Base-by-base conservation (phyloP, 2,329 filamentous ascomycete genomes). In the Diaporthe velutina region DNA sequence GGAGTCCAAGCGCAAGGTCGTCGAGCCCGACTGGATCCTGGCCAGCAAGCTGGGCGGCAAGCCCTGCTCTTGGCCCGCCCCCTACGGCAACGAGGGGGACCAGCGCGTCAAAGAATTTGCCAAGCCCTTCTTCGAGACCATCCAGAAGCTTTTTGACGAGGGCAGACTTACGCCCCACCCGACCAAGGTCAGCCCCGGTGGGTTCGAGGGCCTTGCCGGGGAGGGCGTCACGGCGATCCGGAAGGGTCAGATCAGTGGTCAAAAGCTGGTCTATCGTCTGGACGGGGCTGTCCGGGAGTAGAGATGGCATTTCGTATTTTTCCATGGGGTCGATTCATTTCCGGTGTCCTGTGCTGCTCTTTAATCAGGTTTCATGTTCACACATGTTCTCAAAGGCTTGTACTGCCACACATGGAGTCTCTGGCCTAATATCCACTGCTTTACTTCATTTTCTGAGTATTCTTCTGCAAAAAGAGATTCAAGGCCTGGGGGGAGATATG, bases 11-110 rank as follows among this genome's bases (percentile, higher is more conserved):
- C 71, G 71, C 17, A 67, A 67, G 28, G 64, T 67, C 42, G 64
- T 67, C 45, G 64, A 67, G 64, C 64, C 64, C 30, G 64, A 67
- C 64, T 67, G 64, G 64, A 67, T 67, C 28, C 45, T 67, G 19
- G 64, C 64, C 45, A 50, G 42, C 64, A 67, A 33, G 64, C 64
- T 67, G 12, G 64, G 64, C 22, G 64, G 64, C 13, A 67, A 67
- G 64, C 64, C 64, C 19, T 67, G 64, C 48, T 50, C 42, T 6
- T 67, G 64, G 64, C 64, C 64, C n/a, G 64, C 64, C 2, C 64
- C 64, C 25, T 67, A 67, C 22, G 64, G 64, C 13, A 67, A 67
- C 64, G 64, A 67, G 4, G 64, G 64, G 12, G 64, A 67, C 48
- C 25, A 33, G 12, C 42, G 48, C 19, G 64, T 67, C 30, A 67